These are phyloP conservation scores for Discostella stelligera DNA, from an alignment of 352 stramenopile genomes.

Conservation along the genomic window DNA sequence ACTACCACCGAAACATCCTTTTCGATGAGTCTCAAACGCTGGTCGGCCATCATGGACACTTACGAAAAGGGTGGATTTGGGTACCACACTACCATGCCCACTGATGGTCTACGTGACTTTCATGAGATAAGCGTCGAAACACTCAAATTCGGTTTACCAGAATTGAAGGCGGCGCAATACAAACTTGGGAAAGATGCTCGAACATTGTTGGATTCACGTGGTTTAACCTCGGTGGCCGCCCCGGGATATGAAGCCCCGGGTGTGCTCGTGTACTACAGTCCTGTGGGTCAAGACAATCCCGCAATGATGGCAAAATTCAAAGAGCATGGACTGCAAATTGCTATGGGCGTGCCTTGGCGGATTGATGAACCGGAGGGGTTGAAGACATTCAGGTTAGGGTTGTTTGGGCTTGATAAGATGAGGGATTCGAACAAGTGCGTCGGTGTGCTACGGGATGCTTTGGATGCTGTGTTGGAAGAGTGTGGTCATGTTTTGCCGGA, in stretches of 20 bases:
- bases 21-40: constrained; percentile 81
- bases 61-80: constrained; percentile 81
- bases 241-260: constrained; percentile 80
- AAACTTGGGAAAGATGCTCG: constrained; percentile 71
- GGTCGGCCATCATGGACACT: constrained; percentile 83
- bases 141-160: constrained; percentile 73
- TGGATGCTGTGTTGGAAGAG: constrained; percentile 72
- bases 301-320: constrained; percentile 86
- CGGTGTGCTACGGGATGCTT: constrained; percentile 59
- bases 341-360: constrained; percentile 65
- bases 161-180: constrained; percentile 73
- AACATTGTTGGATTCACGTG: constrained; percentile 63
- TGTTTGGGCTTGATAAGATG: constrained; percentile 87
- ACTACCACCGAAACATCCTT: constrained; percentile 76
- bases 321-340: constrained; percentile 80
- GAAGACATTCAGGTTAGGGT: constrained; percentile 83
- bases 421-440: constrained; percentile 75
- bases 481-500: constrained; percentile 46
- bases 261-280: constrained; percentile 83
- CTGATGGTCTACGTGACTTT: constrained; percentile 81
- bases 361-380: constrained; percentile 83
- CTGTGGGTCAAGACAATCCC: constrained; percentile 71
- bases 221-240: constrained; percentile 76
- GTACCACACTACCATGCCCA: constrained; percentile 85
- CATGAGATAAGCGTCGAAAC: constrained; percentile 83